Conservation (phyloP, 345 rosid species). For the Cardamine occulta region DNA sequence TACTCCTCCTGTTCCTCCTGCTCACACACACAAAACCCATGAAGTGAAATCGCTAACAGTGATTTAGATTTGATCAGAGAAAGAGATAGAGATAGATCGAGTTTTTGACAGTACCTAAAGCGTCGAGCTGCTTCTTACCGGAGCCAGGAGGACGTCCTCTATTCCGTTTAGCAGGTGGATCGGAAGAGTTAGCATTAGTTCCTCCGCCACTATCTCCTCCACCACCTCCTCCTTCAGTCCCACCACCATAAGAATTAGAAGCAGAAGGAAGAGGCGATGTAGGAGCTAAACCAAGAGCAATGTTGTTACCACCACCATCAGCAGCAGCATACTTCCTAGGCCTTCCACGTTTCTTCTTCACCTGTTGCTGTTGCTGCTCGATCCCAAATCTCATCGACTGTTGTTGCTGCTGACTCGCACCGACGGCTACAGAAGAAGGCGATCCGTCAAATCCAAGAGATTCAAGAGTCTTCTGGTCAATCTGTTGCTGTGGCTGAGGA, state of each 20-base stretch:
- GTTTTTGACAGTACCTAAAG: slow-evolving; percentile 59
- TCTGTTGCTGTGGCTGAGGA: slow-evolving; percentile 41
- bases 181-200: slow-evolving; percentile 49
- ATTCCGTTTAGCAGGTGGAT: slow-evolving; percentile 61
- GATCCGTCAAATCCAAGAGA: slow-evolving; percentile 70
- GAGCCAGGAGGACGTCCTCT: slow-evolving; percentile 97
- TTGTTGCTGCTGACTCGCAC: slow-evolving; percentile 7
- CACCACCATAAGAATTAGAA: slow-evolving; percentile 47
- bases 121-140: slow-evolving; percentile 89
- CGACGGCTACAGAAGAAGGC: slow-evolving; percentile 45
- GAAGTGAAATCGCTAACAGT: slow-evolving; percentile 1
- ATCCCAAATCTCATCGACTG: slow-evolving; percentile 47
- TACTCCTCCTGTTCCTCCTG: slow-evolving; percentile 92
- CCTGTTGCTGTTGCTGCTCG: slow-evolving; percentile 36
- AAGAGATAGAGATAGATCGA: slow-evolving; percentile 20
- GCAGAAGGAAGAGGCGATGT: slow-evolving; percentile 61
- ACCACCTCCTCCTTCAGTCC: slow-evolving; percentile 34
- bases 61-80: slow-evolving; percentile 1
- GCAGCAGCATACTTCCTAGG: slow-evolving; percentile 89
- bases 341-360: slow-evolving; percentile 89
- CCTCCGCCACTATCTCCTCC: slow-evolving; percentile 40
- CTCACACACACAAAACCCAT: slow-evolving; percentile 15
- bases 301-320: slow-evolving; percentile 48
- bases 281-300: slow-evolving; percentile 80
- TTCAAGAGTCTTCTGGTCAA: slow-evolving; percentile 49